Percentiles rank a stretch among this genome's conserved stretches.
Conservation (phyloP, 2,329 filamentous ascomycete species). For the Elsinoe necatrix region DNA sequence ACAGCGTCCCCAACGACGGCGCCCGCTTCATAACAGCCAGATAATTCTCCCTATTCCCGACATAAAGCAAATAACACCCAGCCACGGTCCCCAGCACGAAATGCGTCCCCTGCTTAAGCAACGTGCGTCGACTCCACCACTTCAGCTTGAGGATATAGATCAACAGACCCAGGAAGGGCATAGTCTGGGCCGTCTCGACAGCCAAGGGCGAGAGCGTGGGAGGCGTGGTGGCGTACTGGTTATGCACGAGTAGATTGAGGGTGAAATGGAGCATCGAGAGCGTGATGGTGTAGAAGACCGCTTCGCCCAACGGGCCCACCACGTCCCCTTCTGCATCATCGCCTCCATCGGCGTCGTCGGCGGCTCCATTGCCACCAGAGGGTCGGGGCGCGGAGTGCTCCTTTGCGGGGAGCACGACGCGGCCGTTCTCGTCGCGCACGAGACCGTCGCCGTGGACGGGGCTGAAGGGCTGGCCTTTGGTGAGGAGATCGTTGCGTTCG, state of each 20-base stretch:
- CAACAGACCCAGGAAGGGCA: constrained; percentile 38
- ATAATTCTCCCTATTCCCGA: constrained; percentile 73
- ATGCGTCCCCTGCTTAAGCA: constrained; percentile 49
- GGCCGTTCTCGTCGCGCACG: constrained; percentile 27
- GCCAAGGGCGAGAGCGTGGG: constrained; percentile 28
- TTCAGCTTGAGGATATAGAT: constrained; percentile 38
- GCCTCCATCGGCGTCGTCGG: background rate
- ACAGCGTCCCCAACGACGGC: constrained; percentile 79
- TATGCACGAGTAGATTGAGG: constrained; percentile 68
- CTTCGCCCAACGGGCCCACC: constrained; percentile 40
- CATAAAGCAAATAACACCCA: constrained; percentile 72
- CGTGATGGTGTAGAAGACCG: constrained; percentile 45
- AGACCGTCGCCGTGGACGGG: constrained; percentile 31
- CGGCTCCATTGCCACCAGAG: constrained; percentile 15
- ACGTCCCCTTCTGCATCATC: constrained; percentile 34
- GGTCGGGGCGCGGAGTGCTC: background rate
- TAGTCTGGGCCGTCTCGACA: constrained; percentile 53
- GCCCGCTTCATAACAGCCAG: constrained; percentile 85
- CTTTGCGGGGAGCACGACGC: constrained; percentile 23
- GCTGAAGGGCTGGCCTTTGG: constrained; percentile 44
- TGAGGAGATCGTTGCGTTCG: constrained; percentile 44
- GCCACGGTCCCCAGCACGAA: constrained; percentile 50
- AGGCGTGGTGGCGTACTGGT: constrained; percentile 49
- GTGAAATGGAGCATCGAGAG: constrained; percentile 68
- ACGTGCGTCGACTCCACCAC: constrained; percentile 36